Evolutionary conservation across 2,329 filamentous ascomycete genomes (phyloP), one percentile per base, ranked within the genome.

Genomic region (Neonectria ditissima): DNA sequence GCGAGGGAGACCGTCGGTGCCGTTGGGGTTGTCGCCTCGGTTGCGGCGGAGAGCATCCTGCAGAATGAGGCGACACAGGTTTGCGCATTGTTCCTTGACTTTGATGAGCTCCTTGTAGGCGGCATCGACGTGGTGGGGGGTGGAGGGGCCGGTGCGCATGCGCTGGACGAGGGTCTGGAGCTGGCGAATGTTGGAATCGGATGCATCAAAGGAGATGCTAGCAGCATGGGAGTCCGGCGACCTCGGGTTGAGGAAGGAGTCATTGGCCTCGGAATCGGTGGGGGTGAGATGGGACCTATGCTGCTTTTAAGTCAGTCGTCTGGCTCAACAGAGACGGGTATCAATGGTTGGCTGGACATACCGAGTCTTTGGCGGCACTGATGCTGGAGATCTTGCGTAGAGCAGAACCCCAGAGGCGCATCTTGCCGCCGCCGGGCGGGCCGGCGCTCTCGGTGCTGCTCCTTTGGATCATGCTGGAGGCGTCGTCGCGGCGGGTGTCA

Each of bases 21-120:
- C 66, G 24, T 54, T 72, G 28, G 65, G 66, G 24, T 57, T 50
- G 32, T 67, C 59, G 20, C 68, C 59, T 22, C 68, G 69, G 14
- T 65, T 66, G 11, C 75, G 70, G 62, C 73, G 76, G 66, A 81
- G 75, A 58, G 81, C 80, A 18, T 82, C 81, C 4, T 78, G 75
- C 8, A 83, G 70, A 11, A 84, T 75, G 20, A 74, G 73, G 52
- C 75, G 74, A 55, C 81, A 84, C n/a, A 83, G 69, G 2, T 73
- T 72, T n/a, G 77, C 62, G 59, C 80, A 81, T 55, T 76, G 76
- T 1, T 82, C 80, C 57, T 75, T 79, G 51, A 81, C 67, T 65
- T 79, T 84, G 55, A 69, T 67, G 50, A 83, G 85, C 7, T 81
- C 77, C 24, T 81, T 80, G 67, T 80, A 85, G 5, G 79, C 80